These are phyloP conservation scores for Abelmoschus esculentus DNA, from an alignment of 345 rosid genomes.

Conservation along the genomic window DNA sequence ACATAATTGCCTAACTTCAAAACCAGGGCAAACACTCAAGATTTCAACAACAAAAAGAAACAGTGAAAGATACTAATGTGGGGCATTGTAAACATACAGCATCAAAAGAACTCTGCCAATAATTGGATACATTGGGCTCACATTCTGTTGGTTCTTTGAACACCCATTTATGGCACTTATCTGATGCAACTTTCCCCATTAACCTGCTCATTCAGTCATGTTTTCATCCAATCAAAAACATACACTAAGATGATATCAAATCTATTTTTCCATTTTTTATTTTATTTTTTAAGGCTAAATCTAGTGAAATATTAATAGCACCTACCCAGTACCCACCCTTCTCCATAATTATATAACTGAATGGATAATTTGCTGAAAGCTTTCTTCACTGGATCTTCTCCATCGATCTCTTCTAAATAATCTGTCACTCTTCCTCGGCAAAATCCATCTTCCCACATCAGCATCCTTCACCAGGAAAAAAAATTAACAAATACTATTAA, in stretches of 20 bases:
- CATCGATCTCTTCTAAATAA: conserved; percentile 71
- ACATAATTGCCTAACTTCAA: neutral
- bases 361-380: conserved; percentile 99
- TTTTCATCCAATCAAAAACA: neutral
- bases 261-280: neutral
- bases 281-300: neutral
- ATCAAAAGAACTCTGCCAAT: conserved; percentile 99
- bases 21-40: neutral
- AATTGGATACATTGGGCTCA: conserved; percentile 84
- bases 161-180: conserved; percentile 99
- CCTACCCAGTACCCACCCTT: conserved; percentile 99
- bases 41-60: neutral
- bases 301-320: conserved; percentile 23
- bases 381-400: conserved; percentile 91
- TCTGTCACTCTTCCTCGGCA: conserved; percentile 79
- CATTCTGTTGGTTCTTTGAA: conserved; percentile 95
- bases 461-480: conserved; percentile 54
- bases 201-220: conserved; percentile 41
- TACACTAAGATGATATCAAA: neutral
- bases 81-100: conserved; percentile 45
- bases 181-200: conserved; percentile 99
- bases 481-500: neutral
- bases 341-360: conserved; percentile 99
- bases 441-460: conserved; percentile 99
- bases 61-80: neutral